Evolutionary conservation across 768 basidiomycete genomes (phyloP).

Genomic region (Clitopilus passeckerianus): DNA sequence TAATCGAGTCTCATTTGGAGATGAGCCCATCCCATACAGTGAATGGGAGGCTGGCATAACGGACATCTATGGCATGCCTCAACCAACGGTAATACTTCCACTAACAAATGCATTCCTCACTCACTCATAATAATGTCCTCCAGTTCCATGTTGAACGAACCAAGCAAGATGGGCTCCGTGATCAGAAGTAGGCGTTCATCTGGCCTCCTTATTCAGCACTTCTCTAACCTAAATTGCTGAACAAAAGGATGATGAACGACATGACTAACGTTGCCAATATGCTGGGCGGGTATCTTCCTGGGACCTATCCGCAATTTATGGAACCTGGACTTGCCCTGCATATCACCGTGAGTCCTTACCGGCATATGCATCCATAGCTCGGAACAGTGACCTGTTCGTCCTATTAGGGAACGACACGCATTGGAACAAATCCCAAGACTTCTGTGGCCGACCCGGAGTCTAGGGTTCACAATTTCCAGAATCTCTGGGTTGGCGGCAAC

Average conservation of each 20-base stretch:
- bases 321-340: conserved; percentile 10
- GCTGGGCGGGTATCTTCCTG: conserved; percentile 27
- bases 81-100: conserved; percentile 22
- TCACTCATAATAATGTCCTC: conserved; percentile 6
- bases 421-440: not conserved
- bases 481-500: conserved; percentile 28
- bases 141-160: conserved; percentile 15
- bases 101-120: not conserved
- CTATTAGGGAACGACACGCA: conserved; percentile 10
- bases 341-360: conserved; percentile 8
- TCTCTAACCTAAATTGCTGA: not conserved
- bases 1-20: conserved; percentile 10
- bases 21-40: conserved; percentile 7
- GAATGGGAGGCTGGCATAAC: conserved; percentile 3
- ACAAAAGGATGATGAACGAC: conserved; percentile 3
- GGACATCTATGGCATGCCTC: conserved; percentile 27
- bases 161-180: not conserved
- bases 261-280: conserved; percentile 23
- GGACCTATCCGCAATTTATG: conserved; percentile 27
- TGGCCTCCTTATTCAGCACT: not conserved
- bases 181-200: not conserved
- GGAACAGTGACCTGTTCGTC: not conserved
- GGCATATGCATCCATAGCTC: not conserved
- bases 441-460: conserved; percentile 21
- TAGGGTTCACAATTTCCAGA: conserved; percentile 10